Base-by-base conservation (phyloP, 163 green algal species). In the Trebouxiophyceae sp. region DNA sequence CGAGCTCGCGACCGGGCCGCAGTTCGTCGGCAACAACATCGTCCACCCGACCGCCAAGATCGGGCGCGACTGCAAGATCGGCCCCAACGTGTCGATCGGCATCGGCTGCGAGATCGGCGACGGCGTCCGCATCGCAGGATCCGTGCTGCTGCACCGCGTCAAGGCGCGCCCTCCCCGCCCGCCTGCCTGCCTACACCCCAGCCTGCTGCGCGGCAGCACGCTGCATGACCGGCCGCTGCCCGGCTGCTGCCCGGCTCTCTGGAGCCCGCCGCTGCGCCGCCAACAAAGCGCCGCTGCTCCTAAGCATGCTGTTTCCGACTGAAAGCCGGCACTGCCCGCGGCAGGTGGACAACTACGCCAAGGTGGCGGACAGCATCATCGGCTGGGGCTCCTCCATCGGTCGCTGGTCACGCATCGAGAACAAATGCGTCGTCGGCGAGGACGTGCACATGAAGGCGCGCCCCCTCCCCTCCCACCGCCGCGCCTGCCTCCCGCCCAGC, bases 351-450 rank as follows among this genome's bases (percentile, higher is more conserved):
- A 89, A 95, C 67, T 91, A 92, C 73, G 81, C 77, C 19, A 85
- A 88, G 33, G 77, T 94, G 33, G 73, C 79, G 28, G 78, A 88
- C 59, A 85, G 71, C 68, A 96, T 96, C 56, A 76, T 96, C 19
- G 87, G 89, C 20, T 97, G 89, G 88, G 81, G 85, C 33, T 87
- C 66, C 61, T 77, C 68, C 46, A 66, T 95, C 4, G 90, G 90
- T 55, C 66, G 64, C 22, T 96, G 89, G 89, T 68, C 79, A 7
- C 84, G 92, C 22, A 69, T 97, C 34, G 93, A 99, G 75, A 95
- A 95, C 79, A 89, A 93, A 75, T 87, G 81, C 46, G 90, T 99
- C 34, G 86, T 99, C 31, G 93, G 93, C 7, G 91, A 98, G 74
- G 92, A 98, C 60, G 93, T 98, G 8, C 74, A 86, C 29, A 68